Evolutionary conservation across 768 basidiomycete species (phyloP), one percentile per base, ranked within the genome.

Genomic region (Naganishia randhawae): DNA sequence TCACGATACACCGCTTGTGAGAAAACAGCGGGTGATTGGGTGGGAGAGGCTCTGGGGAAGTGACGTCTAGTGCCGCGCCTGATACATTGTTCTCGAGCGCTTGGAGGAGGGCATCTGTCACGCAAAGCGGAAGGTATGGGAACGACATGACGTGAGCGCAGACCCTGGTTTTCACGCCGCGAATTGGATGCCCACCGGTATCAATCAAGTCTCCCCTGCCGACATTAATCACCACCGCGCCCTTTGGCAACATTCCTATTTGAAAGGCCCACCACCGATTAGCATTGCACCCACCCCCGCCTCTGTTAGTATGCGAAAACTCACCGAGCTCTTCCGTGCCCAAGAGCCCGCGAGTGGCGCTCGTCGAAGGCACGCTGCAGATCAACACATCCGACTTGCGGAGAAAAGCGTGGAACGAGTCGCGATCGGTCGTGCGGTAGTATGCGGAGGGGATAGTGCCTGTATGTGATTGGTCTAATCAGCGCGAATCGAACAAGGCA

Each of bases 11-110:
- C 55, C 74, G 72, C 0, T 76, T 76, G 33, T 80, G 79, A 11
- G 77, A 71, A 70, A 69, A 81, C 16, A 82, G 71, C 2, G 75
- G 73, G 71, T 81, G 80, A 29, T 67, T 48, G 16, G 71, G 62
- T 0, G 81, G 75, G 7, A 82, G 74, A 0, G 81, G 81, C 69
- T 82, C 81, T 11, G 81, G 81, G 32, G 77, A 74, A 1, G 81
- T 81, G 1, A 82, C 81, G 73, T 80, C 79, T 10, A 80, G 67
- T 14, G 75, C 76, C 2, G 70, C 73, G 27, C 73, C 77, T 42
- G 64, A 65, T 37, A 78, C 66, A 10, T 68, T 72, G 31, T 67
- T 65, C 29, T 75, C 64, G 13, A 75, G 73, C 0, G 72, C 70
- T 29, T 66, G 35, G 33, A 76, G 54, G 29, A 76, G 69, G 57